Percentiles rank a stretch among this genome's conserved stretches.
These are phyloP conservation scores for Pseudisothecium myosuroides DNA, from an alignment of 225 moss, liverwort and hornwort genomes.

Conservation along the genomic window DNA sequence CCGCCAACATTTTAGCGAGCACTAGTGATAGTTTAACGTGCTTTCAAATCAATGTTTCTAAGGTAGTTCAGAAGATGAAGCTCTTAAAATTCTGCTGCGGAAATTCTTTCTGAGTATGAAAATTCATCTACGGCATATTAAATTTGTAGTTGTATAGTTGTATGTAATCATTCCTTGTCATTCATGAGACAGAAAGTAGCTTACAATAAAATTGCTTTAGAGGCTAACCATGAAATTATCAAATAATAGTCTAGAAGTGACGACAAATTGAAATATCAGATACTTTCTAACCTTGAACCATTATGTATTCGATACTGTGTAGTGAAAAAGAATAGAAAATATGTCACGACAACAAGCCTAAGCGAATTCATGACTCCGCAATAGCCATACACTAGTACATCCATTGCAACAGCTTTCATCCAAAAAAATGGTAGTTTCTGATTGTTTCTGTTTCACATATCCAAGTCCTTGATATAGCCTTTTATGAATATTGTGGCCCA, in stretches of 20 bases:
- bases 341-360: background rate
- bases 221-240: background rate
- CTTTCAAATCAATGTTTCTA: background rate
- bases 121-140: too few species aligned
- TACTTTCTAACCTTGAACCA: background rate
- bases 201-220: too few species aligned
- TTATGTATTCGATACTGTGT: background rate
- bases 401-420: too few species aligned
- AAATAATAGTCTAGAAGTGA: background rate
- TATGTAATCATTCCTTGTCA: too few species aligned
- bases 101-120: too few species aligned
- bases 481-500: background rate
- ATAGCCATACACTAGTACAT: too few species aligned
- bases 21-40: background rate
- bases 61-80: too few species aligned
- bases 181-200: too few species aligned
- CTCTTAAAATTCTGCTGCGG: too few species aligned
- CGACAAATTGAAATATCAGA: background rate
- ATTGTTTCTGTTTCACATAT: background rate
- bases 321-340: background rate
- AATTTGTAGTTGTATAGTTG: too few species aligned
- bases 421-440: background rate
- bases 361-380: background rate
- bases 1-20: too few species aligned
- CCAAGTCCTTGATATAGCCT: background rate